phyloP scores from a whole-genome alignment of 208 protist genomes.

The Novymonas esmeraldas region DNA sequence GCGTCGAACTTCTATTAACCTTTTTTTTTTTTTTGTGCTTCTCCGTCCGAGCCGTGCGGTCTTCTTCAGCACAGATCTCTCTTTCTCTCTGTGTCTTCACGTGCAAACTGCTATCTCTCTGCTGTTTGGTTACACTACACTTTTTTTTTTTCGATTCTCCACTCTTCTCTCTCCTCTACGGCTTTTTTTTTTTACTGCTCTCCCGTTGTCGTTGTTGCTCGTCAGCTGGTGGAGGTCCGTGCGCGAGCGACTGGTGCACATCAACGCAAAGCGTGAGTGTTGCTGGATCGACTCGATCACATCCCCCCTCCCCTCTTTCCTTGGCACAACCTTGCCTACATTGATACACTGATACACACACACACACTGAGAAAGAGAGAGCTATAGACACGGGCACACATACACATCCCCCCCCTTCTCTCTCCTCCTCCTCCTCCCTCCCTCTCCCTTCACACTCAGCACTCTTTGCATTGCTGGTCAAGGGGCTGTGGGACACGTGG shows the following conservation, averaged over 20 bases:
- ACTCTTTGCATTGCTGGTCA: no score
- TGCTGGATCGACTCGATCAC: no score
- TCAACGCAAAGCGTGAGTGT: no score
- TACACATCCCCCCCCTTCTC: background rate
- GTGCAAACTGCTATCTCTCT: background rate
- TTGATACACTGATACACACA: no score
- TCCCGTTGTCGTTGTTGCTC: background rate
- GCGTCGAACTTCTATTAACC: background rate
- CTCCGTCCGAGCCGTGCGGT: background rate
- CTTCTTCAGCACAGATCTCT: background rate
- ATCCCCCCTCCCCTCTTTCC: background rate
- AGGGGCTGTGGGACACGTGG: no score
- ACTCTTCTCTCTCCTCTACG: background rate
- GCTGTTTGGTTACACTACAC: background rate
- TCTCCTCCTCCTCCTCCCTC: background rate
- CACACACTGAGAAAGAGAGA: no score
- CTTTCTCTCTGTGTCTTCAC: background rate
- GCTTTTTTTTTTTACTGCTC: background rate
- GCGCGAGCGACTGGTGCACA: no score
- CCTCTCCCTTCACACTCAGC: background rate
- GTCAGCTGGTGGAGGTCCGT: no score
- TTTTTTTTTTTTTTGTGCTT: background rate
- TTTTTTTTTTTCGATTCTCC: background rate
- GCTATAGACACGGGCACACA: no score
- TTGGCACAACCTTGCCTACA: background rate